Conservation (phyloP, 2,329 filamentous ascomycete species). For the Davidsoniella virescens region DNA sequence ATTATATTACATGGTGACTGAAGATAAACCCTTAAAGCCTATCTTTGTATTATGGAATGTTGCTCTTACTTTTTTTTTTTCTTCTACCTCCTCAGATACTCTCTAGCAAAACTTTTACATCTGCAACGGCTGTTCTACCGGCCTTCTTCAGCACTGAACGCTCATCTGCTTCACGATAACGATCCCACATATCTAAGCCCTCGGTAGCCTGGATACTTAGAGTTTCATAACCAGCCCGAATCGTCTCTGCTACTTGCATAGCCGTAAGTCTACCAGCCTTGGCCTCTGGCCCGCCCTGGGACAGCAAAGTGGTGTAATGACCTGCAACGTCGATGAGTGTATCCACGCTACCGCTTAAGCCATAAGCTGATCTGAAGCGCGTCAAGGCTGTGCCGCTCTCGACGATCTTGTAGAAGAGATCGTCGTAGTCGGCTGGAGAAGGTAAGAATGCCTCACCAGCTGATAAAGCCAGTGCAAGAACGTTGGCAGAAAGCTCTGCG, state of each 20-base stretch:
- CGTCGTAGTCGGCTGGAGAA: constrained; percentile 75
- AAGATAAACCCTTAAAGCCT: constrained; percentile 12
- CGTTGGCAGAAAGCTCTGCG: constrained; percentile 61
- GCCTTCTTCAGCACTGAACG: constrained; percentile 75
- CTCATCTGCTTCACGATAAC: constrained; percentile 74
- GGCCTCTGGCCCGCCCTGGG: constrained; percentile 29
- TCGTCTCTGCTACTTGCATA: constrained; percentile 71
- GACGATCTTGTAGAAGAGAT: constrained; percentile 95
- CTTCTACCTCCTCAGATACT: not conserved
- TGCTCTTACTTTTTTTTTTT: too few species aligned
- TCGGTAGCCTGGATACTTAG: constrained; percentile 81
- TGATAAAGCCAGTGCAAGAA: constrained; percentile 70
- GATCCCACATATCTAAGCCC: constrained; percentile 71
- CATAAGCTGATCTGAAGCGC: constrained; percentile 69
- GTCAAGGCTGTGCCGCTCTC: constrained; percentile 71
- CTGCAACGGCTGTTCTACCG: constrained; percentile 57
- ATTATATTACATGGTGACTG: too few species aligned
- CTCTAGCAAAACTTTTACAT: constrained; percentile 19
- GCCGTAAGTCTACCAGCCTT: constrained; percentile 41
- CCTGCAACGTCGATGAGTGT: constrained; percentile 67
- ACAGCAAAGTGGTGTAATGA: constrained; percentile 76
- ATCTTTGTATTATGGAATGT: not conserved
- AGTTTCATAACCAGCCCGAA: constrained; percentile 93
- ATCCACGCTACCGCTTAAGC: constrained; percentile 53
- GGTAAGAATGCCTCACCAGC: constrained; percentile 84